These are phyloP conservation scores for Erodium trifolium DNA, from an alignment of 441 rosid species.

Conservation along the genomic window DNA sequence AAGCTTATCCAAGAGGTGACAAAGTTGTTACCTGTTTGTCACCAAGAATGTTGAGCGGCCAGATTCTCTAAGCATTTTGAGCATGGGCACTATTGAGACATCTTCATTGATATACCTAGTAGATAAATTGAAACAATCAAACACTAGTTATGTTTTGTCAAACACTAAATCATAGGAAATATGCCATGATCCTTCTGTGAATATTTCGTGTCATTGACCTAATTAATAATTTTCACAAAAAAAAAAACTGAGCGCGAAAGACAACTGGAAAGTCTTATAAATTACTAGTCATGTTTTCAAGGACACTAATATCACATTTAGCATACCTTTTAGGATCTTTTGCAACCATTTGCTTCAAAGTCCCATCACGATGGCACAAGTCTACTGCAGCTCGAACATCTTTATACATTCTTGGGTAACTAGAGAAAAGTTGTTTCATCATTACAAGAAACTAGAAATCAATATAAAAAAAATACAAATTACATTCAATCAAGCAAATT, in stretches of 20 bases:
- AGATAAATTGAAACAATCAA: conserved; percentile 12
- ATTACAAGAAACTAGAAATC: too few relatives aligned
- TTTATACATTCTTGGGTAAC: conserved; percentile 82
- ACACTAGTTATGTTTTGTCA: neutral
- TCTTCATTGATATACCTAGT: conserved; percentile 77
- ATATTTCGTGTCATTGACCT: neutral
- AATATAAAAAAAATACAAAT: neutral
- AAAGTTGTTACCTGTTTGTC: conserved; percentile 58
- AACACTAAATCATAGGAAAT: too few relatives aligned
- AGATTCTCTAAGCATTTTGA: conserved; percentile 79
- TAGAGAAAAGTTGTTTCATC: conserved; percentile 10
- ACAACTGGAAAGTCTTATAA: neutral
- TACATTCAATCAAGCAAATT: neutral
- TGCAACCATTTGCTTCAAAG: conserved; percentile 94
- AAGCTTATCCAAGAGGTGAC: too few relatives aligned
- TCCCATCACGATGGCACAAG: conserved; percentile 98
- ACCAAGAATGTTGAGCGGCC: conserved; percentile 89
- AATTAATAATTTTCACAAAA: too few relatives aligned
- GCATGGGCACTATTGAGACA: conserved; percentile 61
- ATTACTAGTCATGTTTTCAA: neutral
- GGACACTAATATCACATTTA: neutral
- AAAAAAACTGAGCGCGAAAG: neutral
- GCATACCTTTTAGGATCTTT: conserved; percentile 66
- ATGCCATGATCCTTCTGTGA: neutral
- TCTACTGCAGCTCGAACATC: conserved; percentile 98